Evolutionary conservation across 768 basidiomycete genomes (phyloP), one percentile per base, ranked within the genome.

Genomic region (Russula foetens): DNA sequence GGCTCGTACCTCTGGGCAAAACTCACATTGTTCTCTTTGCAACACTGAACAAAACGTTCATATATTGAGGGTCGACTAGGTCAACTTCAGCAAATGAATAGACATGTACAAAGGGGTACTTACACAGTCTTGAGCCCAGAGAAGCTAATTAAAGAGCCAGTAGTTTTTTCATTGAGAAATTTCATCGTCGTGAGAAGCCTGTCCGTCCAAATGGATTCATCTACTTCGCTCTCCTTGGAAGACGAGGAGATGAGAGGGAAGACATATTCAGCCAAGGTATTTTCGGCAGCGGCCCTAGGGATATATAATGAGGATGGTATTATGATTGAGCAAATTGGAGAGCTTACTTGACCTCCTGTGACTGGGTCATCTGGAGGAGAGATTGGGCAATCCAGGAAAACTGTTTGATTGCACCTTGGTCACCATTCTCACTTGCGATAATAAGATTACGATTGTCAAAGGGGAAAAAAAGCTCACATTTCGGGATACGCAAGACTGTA

Each of bases 311-410:
- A 33, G 43, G 33, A 28, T 24, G 33, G 7, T 21, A 2, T 47
- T 12, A 29, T 19, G 26, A 21, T 8, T 7, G 44, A 35, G 57
- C 21, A 23, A 23, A 2, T 29, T 52, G 9, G 11, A 14, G 35
- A 39, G 62, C 78, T 54, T 63, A 88, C 85, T 83, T 81, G 45
- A 84, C 77, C 67, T 91, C 88, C 0, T 71, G 39, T 15, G 79
- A 70, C n/a, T 75, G 72, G 9, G 79, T 75, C 62, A 81, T 79
- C 44, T 78, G 77, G 9, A 95, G 75, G 31, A 98, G 75, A 43
- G 79, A 75, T 28, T 86, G 79, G 0, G 97, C 94, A 62, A 99
- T 98, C 97, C 97, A 99, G 0, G 83, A 84, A 68, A 98, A 98
- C 48, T 95, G 90, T 17, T 75, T 67, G 31, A 86, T 78, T 2